Evolutionary conservation across 768 basidiomycete genomes (phyloP).

Genomic region (Mycena polygramma): DNA sequence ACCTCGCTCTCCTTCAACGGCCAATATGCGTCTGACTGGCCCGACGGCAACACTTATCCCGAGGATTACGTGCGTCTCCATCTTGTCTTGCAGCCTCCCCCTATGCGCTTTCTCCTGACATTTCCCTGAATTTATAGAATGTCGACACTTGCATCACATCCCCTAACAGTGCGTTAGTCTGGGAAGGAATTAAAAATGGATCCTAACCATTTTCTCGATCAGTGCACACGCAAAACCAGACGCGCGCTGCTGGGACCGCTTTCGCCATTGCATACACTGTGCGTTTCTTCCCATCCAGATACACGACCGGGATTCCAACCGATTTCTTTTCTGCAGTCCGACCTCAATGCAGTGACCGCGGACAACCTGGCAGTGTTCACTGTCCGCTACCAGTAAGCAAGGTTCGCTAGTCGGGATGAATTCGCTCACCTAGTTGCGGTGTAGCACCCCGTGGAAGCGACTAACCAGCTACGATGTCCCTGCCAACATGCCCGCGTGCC

Average conservation of each 20-base stretch:
- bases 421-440: conserved; percentile 8
- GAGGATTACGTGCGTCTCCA: conserved; percentile 58
- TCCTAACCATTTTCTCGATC: neutral
- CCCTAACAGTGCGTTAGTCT: conserved; percentile 59
- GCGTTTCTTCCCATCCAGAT: conserved; percentile 2
- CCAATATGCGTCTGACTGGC: conserved; percentile 55
- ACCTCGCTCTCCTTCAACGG: conserved; percentile 61
- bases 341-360: conserved; percentile 58
- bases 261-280: conserved; percentile 69
- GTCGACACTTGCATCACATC: conserved; percentile 57
- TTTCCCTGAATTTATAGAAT: conserved; percentile 45
- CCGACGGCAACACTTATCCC: conserved; percentile 58
- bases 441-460: conserved; percentile 68
- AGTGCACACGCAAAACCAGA: conserved; percentile 68
- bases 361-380: conserved; percentile 66
- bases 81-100: neutral
- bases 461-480: conserved; percentile 62
- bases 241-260: conserved; percentile 66
- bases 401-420: neutral
- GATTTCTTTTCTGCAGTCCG: conserved; percentile 51
- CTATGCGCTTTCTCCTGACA: conserved; percentile 7
- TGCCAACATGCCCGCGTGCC: conserved; percentile 62
- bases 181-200: neutral
- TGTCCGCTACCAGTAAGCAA: conserved; percentile 60
- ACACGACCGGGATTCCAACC: neutral